A percentile compares a stretch with the other conserved stretches of the same genome.
These are phyloP conservation scores for Phytophthora europaea DNA, from an alignment of 352 stramenopile species.

Conservation along the genomic window DNA sequence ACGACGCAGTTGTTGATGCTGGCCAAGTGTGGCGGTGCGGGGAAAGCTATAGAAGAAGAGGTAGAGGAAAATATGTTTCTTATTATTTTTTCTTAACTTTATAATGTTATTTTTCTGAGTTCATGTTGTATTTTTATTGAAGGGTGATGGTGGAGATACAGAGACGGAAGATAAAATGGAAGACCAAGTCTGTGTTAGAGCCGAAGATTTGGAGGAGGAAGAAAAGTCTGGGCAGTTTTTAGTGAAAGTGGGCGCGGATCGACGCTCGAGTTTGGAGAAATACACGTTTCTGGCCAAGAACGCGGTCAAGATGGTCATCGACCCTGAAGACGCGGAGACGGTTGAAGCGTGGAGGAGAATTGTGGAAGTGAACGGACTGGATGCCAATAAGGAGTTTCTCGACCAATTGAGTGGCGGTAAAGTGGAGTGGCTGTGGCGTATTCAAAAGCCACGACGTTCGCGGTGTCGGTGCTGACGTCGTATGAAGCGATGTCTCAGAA, in stretches of 20 bases:
- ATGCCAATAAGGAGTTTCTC: slow-evolving; percentile 1
- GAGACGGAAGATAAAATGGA: slow-evolving; percentile 8
- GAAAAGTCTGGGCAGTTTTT: not conserved
- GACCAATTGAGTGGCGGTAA: not conserved
- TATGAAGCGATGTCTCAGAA: slow-evolving; percentile 19
- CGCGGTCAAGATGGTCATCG: slow-evolving; percentile 1
- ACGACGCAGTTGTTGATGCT: not conserved
- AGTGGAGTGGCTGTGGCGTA: not conserved
- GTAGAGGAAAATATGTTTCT: not conserved
- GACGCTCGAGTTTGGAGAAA: slow-evolving; percentile 1
- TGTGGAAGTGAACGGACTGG: not conserved
- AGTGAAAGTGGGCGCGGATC: not conserved
- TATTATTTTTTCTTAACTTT: slow-evolving; percentile 7
- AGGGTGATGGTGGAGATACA: not conserved
- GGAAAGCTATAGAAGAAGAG: not conserved
- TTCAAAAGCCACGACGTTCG: slow-evolving; percentile 1
- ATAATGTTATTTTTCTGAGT: not conserved
- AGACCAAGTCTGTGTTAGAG: not conserved
- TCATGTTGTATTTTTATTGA: no score
- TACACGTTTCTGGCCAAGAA: slow-evolving; percentile 3
- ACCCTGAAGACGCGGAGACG: not conserved
- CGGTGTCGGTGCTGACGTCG: slow-evolving; percentile 13
- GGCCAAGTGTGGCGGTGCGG: not conserved
- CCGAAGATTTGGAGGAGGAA: not conserved
- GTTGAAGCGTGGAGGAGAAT: not conserved